Conservation (phyloP, 208 protist genomes). For the Trypanosoma conorhini region DNA sequence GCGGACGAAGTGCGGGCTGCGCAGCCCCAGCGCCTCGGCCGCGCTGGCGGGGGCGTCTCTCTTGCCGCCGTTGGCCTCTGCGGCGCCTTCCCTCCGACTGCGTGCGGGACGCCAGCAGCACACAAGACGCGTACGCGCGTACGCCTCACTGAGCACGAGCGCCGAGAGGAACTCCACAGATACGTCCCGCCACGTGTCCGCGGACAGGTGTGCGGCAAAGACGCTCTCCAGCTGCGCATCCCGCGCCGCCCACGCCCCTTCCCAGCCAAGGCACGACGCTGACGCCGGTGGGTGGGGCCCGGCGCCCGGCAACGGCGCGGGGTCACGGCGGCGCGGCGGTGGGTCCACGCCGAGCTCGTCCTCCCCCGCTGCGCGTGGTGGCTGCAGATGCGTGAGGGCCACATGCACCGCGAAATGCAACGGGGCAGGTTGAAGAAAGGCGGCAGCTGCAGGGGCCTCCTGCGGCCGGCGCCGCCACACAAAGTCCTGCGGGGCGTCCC, state of each 20-base stretch:
- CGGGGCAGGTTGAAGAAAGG: conserved; percentile 2
- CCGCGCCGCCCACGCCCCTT: conserved; percentile 12
- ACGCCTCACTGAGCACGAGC: conserved; percentile 12
- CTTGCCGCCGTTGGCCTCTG: not conserved
- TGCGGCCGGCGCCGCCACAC: not conserved
- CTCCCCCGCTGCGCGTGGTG: not conserved
- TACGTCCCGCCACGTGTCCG: conserved; percentile 3
- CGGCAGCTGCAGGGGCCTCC: not conserved
- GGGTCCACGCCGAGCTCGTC: not conserved
- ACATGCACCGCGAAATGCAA: conserved; percentile 19
- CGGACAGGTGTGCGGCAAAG: not conserved
- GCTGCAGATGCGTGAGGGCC: conserved; percentile 14
- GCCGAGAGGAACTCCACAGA: conserved; percentile 18
- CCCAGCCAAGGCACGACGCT: conserved; percentile 6
- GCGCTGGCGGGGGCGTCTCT: not conserved
- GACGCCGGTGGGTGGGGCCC: not conserved
- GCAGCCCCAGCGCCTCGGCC: not conserved
- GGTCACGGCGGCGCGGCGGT: not conserved
- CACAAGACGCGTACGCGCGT: conserved; percentile 11
- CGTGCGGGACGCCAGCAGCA: conserved; percentile 1
- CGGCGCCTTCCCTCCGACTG: not conserved
- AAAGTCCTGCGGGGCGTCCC: not conserved
- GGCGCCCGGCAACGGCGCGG: not conserved
- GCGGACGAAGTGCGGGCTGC: conserved; percentile 12
- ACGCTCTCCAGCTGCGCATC: conserved; percentile 12